Evolutionary conservation across 352 stramenopile genomes (phyloP).

Genomic region (Phytophthora chlamydospora): DNA sequence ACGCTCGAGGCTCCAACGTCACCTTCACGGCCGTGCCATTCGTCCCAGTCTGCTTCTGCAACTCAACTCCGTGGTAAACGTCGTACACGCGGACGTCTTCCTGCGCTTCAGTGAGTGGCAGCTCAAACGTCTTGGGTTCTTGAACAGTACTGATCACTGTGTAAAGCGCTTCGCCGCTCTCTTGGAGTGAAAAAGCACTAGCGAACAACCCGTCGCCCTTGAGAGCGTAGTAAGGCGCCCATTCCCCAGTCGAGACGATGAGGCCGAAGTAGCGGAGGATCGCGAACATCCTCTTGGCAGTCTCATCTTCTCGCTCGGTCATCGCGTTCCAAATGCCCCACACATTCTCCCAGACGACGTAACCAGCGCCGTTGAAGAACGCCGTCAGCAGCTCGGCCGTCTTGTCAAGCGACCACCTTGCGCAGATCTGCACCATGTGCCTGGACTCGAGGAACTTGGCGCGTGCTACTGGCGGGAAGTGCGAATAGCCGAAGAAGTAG

Average conservation of each 20-base stretch:
- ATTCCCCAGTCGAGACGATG: conserved; percentile 48
- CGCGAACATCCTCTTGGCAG: conserved; percentile 59
- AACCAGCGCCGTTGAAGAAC: conserved; percentile 89
- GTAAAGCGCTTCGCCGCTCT: conserved; percentile 48
- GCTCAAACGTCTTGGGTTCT: conserved; percentile 31
- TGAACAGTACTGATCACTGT: conserved; percentile 62
- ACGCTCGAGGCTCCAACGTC: conserved; percentile 59
- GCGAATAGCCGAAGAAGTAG: conserved; percentile 70
- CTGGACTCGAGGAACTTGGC: conserved; percentile 83
- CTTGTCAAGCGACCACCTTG: conserved; percentile 82
- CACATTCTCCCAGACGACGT: conserved; percentile 90
- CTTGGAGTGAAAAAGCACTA: conserved; percentile 49
- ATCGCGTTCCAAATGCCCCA: conserved; percentile 90
- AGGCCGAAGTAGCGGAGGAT: conserved; percentile 68
- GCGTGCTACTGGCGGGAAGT: conserved; percentile 73
- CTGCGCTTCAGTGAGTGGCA: conserved; percentile 41
- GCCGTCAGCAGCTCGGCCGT: conserved; percentile 64
- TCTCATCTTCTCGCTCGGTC: conserved; percentile 73
- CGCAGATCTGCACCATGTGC: conserved; percentile 86
- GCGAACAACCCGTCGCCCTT: conserved; percentile 44
- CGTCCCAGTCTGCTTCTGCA: conserved; percentile 27
- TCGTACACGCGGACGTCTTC: conserved; percentile 53
- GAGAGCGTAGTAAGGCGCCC: conserved; percentile 65
- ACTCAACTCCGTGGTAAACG: conserved; percentile 61
- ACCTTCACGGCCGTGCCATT: conserved; percentile 32